These are phyloP conservation scores for Tuber brumale DNA, from an alignment of 495 filamentous ascomycete species.

Conservation along the genomic window DNA sequence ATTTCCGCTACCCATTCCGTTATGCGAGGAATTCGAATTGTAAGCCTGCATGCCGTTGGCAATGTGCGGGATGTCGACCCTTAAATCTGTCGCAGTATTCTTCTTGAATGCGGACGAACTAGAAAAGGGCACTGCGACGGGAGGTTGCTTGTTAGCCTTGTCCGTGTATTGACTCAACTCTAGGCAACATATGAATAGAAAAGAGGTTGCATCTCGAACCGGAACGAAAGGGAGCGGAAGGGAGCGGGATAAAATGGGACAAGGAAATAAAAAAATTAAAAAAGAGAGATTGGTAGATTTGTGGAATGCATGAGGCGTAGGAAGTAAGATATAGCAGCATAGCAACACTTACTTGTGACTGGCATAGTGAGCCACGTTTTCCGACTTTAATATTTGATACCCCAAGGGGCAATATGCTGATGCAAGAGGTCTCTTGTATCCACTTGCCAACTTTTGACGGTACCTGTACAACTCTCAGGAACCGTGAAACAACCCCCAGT, in stretches of 20 bases:
- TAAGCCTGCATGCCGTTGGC: constrained; percentile 40
- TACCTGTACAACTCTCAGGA: constrained; percentile 15
- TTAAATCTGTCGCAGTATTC: constrained; percentile 34
- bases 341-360: constrained; percentile 43
- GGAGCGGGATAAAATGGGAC: constrained; percentile 20
- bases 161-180: constrained; percentile 28
- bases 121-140: constrained; percentile 31
- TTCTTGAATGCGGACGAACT: constrained; percentile 39
- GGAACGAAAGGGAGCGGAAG: constrained; percentile 11
- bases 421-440: constrained; percentile 14
- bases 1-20: constrained; percentile 23
- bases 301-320: constrained; percentile 20
- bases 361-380: constrained; percentile 39
- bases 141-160: constrained; percentile 31
- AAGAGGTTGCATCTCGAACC: not conserved
- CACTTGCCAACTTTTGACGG: constrained; percentile 24
- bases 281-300: constrained; percentile 24
- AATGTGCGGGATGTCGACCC: constrained; percentile 41
- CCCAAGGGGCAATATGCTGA: constrained; percentile 29
- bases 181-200: constrained; percentile 22
- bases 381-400: constrained; percentile 35
- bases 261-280: constrained; percentile 14
- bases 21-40: constrained; percentile 33
- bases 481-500: constrained; percentile 13
- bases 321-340: constrained; percentile 22